Evolutionary conservation across 306 rosid genomes (phyloP).

Genomic region (Trifolium repens): DNA sequence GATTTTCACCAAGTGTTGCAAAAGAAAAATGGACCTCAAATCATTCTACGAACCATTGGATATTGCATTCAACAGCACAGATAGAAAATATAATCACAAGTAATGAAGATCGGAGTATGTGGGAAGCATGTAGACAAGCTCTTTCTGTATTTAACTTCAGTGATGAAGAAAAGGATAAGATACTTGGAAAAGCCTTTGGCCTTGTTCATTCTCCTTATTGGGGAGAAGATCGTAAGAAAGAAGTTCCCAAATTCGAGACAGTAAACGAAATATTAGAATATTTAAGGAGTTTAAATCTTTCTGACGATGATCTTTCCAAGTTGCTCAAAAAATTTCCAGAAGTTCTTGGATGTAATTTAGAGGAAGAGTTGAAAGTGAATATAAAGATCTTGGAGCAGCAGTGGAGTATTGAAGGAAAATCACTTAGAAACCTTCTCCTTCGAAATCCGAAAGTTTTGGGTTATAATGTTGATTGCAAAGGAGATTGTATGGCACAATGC

Average conservation of each 20-base stretch:
- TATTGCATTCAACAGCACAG: conserved; percentile 57
- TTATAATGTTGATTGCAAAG: conserved; percentile 83
- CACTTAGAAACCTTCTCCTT: conserved; percentile 79
- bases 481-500: conserved; percentile 94
- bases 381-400: conserved; percentile 69
- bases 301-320: conserved; percentile 77
- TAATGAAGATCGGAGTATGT: conserved; percentile 63
- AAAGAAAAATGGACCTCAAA: conserved; percentile 47
- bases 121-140: conserved; percentile 72
- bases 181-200: conserved; percentile 92
- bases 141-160: conserved; percentile 64
- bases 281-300: conserved; percentile 72
- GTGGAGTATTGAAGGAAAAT: conserved; percentile 80
- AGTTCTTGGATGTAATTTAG: conserved; percentile 86
- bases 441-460: conserved; percentile 91
- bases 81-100: conserved; percentile 51
- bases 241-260: conserved; percentile 60
- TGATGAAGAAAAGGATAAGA: conserved; percentile 77
- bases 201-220: conserved; percentile 83
- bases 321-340: conserved; percentile 90
- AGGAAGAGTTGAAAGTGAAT: conserved; percentile 71
- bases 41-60: conserved; percentile 58
- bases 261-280: conserved; percentile 66
- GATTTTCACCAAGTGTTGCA: conserved; percentile 37
- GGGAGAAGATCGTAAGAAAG: conserved; percentile 81